Conservation (phyloP, 768 basidiomycete species). For the Trametes punicea region DNA sequence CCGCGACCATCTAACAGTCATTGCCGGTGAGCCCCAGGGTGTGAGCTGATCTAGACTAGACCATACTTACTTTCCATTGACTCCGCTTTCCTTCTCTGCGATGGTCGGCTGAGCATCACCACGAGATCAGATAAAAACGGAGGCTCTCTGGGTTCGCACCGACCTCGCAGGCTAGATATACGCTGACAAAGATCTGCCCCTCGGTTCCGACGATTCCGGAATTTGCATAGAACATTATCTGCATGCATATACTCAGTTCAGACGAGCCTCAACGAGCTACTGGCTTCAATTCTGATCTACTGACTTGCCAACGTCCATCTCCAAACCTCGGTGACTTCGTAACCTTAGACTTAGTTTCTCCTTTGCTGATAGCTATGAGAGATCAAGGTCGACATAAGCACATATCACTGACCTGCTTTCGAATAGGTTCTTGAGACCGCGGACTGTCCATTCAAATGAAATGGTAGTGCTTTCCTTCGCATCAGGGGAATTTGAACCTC, state of each 20-base stretch:
- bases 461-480: conserved; percentile 50
- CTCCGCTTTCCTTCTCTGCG: conserved; percentile 67
- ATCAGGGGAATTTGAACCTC: neutral
- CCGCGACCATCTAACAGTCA: conserved; percentile 62
- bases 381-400: neutral
- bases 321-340: conserved; percentile 77
- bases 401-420: conserved; percentile 52
- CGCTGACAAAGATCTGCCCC: conserved; percentile 58
- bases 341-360: conserved; percentile 74
- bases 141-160: conserved; percentile 19
- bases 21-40: neutral
- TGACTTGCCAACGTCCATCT: conserved; percentile 71
- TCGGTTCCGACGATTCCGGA: conserved; percentile 60
- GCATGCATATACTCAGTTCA: neutral
- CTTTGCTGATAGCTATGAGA: conserved; percentile 41
- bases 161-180: conserved; percentile 84
- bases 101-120: conserved; percentile 80
- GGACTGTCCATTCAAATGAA: conserved; percentile 77
- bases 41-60: neutral
- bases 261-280: neutral
- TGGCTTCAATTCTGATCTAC: conserved; percentile 8
- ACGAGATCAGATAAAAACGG: conserved; percentile 5
- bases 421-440: conserved; percentile 67
- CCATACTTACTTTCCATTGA: conserved; percentile 50
- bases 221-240: conserved; percentile 85